Conservation (phyloP, 2,329 filamentous ascomycete genomes). For the Tolypocladium endophyticum region DNA sequence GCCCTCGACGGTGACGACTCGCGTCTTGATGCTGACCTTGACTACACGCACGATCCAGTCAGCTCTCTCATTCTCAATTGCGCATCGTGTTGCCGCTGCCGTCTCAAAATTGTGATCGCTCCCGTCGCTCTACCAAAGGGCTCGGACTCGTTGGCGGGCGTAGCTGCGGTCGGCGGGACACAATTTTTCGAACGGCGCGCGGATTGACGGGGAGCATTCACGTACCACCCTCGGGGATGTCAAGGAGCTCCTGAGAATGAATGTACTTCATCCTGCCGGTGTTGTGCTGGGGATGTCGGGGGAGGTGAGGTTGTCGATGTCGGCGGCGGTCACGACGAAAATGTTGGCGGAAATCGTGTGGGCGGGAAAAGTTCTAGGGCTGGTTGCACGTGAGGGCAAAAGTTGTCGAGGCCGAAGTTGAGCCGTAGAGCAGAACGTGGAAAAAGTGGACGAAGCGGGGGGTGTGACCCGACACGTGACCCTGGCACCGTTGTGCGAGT, state of each 20-base stretch:
- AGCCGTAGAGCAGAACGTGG: constrained; percentile 6
- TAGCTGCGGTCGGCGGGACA: constrained; percentile 6
- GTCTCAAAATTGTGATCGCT: neutral
- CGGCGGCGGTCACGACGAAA: constrained; percentile 26
- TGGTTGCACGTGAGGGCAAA: constrained; percentile 26
- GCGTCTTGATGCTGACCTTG: constrained; percentile 95
- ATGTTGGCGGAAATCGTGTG: constrained; percentile 30
- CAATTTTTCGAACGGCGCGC: neutral
- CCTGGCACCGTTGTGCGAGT: neutral
- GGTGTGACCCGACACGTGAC: constrained; percentile 5
- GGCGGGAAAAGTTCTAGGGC: constrained; percentile 35
- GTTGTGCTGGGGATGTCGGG: constrained; percentile 34
- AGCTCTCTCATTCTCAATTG: constrained; percentile 11
- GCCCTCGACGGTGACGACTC: constrained; percentile 93
- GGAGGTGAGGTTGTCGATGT: constrained; percentile 29
- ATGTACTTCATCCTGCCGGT: constrained; percentile 98
- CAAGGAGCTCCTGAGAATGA: constrained; percentile 92
- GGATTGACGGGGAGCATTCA: constrained; percentile 21
- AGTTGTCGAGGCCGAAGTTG: constrained; percentile 13
- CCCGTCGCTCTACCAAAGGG: neutral
- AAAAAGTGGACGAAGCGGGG: neutral
- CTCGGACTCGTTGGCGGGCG: neutral
- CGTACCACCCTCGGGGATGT: constrained; percentile 94
- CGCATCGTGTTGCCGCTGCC: neutral
- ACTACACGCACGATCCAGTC: constrained; percentile 46